A percentile compares a stretch with the other conserved stretches of the same genome.
Evolutionary conservation across 164 flowering plant species (phyloP).

Genomic region (Stephania cephalantha): DNA sequence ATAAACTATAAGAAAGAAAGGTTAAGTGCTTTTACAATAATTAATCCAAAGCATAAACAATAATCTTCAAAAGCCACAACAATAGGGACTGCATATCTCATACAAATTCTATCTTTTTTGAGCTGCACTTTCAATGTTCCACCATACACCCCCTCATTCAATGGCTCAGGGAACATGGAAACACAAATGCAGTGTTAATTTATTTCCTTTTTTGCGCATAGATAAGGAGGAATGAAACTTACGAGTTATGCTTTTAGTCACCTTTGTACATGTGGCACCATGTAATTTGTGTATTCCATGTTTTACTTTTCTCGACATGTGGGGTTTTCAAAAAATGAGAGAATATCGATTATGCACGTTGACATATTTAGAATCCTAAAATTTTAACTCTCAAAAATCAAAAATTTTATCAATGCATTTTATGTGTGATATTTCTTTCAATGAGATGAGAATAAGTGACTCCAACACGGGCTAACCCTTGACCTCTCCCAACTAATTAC

Average conservation of each 20-base stretch:
- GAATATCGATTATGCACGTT: too few relatives aligned
- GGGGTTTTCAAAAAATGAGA: too few relatives aligned
- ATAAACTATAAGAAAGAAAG: background rate
- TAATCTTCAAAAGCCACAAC: background rate
- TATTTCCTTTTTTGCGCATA: background rate
- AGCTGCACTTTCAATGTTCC: background rate
- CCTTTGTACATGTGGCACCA: background rate
- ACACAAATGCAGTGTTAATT: background rate
- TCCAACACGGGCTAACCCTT: too few relatives aligned
- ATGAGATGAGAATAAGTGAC: too few relatives aligned
- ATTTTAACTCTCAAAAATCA: too few relatives aligned
- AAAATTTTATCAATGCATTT: too few relatives aligned
- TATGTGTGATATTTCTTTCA: too few relatives aligned
- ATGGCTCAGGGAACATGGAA: conserved; percentile 5
- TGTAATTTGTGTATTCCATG: too few relatives aligned
- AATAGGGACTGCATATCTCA: background rate
- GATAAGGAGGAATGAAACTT: conserved; percentile 1
- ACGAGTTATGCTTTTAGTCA: background rate
- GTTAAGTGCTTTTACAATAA: background rate
- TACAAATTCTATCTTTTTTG: background rate
- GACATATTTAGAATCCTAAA: too few relatives aligned
- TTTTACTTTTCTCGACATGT: too few relatives aligned
- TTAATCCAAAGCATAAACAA: background rate
- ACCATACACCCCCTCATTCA: conserved; percentile 17
- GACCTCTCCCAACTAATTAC: too few relatives aligned